Conservation (phyloP, 1,139 yeast species). For the Taphrina sp. region DNA sequence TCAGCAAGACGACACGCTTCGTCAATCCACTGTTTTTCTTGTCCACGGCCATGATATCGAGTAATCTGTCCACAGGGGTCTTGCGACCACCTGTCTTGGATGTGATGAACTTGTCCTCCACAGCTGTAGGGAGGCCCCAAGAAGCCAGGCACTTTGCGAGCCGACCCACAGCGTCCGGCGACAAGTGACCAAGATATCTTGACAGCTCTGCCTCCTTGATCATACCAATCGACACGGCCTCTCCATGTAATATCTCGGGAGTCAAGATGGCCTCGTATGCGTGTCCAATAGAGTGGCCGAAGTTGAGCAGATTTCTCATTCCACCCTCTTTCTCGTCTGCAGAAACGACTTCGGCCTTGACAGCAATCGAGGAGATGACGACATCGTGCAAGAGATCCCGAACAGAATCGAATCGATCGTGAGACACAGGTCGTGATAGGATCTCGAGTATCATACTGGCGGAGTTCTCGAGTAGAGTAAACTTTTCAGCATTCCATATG, state of each 20-base stretch:
- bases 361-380: constrained; percentile 80
- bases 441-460: constrained; percentile 66
- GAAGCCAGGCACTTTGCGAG: constrained; percentile 76
- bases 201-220: constrained; percentile 91
- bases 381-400: constrained; percentile 71
- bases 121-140: constrained; percentile 78
- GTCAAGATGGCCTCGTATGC: constrained; percentile 96
- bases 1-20: constrained; percentile 80
- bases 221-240: constrained; percentile 94
- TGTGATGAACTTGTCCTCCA: constrained; percentile 69
- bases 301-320: constrained; percentile 82
- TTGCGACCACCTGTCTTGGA: constrained; percentile 66
- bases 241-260: constrained; percentile 96
- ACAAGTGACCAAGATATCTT: constrained; percentile 79
- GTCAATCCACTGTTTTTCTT: constrained; percentile 92
- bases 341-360: constrained; percentile 91
- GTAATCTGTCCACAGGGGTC: constrained; percentile 68
- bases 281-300: constrained; percentile 97
- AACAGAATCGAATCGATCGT: constrained; percentile 47
- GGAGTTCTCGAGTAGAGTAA: constrained; percentile 74
- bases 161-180: constrained; percentile 93
- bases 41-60: constrained; percentile 89
- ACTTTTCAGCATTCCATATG: constrained; percentile 90
- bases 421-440: constrained; percentile 42
- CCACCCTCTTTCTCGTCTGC: constrained; percentile 96